Percentiles rank a stretch among this genome's conserved stretches.
Evolutionary conservation across 2,329 filamentous ascomycete genomes (phyloP).

Genomic region (Apiospora aurea): DNA sequence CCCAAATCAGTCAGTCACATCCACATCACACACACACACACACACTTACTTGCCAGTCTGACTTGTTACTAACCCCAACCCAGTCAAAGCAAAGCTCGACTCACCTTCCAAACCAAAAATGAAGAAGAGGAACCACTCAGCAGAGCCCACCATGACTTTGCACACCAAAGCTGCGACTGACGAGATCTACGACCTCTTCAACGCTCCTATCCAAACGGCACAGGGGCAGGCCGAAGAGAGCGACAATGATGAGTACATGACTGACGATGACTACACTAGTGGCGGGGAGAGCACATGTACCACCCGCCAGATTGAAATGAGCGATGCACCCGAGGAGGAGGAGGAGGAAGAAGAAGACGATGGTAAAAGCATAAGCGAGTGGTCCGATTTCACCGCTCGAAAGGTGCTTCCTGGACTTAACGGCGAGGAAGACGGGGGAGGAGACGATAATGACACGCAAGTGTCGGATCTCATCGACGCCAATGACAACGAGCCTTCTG

Average conservation of each 20-base stretch:
- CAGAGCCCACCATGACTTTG: conserved; percentile 97
- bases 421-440: conserved; percentile 39
- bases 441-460: conserved; percentile 46
- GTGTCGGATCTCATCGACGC: conserved; percentile 50
- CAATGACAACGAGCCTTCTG: conserved; percentile 41
- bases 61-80: conserved; percentile 40
- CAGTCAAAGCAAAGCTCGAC: conserved; percentile 92
- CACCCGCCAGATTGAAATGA: conserved; percentile 68
- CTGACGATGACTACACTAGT: conserved; percentile 76
- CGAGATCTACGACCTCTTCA: conserved; percentile 97
- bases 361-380: conserved; percentile 75
- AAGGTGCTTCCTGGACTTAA: conserved; percentile 69
- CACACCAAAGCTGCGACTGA: conserved; percentile 95
- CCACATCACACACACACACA: conserved; percentile 32
- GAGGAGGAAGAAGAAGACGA: conserved; percentile 59
- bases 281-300: conserved; percentile 85
- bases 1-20: conserved; percentile 81
- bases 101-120: conserved; percentile 88
- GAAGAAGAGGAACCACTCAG: conserved; percentile 70
- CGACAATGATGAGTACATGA: conserved; percentile 73
- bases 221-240: conserved; percentile 50
- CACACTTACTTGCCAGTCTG: not conserved
- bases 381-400: conserved; percentile 84
- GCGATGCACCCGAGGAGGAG: conserved; percentile 41
- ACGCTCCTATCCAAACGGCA: conserved; percentile 71